Percentiles rank a stretch among this genome's conserved stretches.
phyloP scores from a whole-genome alignment of 1,284 basidiomycete species.

The Porogramme epimiltina region DNA sequence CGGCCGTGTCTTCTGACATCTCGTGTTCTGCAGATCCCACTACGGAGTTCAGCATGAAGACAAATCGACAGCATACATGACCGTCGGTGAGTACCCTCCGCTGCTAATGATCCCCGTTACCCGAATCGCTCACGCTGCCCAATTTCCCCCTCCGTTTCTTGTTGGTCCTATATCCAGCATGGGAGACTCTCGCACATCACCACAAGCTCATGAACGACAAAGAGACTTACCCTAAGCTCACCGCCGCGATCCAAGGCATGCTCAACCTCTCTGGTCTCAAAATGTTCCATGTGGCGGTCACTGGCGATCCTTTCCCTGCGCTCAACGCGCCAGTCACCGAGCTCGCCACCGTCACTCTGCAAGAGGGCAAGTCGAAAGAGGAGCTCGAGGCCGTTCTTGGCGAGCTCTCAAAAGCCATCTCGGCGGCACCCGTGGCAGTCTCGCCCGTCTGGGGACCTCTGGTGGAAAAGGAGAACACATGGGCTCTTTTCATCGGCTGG shows the following conservation, averaged over 20 bases:
- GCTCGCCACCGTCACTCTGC: slow-evolving; percentile 19
- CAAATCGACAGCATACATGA: slow-evolving; percentile 16
- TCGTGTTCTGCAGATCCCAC: slow-evolving; percentile 12
- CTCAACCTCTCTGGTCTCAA: slow-evolving; percentile 3
- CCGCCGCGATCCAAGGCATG: neutral
- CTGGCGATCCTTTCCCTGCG: slow-evolving; percentile 15
- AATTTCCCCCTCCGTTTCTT: neutral
- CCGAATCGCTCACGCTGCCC: neutral
- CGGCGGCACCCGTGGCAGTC: slow-evolving; percentile 8
- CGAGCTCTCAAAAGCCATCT: slow-evolving; percentile 11
- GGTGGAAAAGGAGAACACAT: slow-evolving; percentile 18
- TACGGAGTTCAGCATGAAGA: slow-evolving; percentile 24
- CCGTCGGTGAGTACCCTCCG: slow-evolving; percentile 14
- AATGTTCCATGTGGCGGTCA: slow-evolving; percentile 22
- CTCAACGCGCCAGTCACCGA: slow-evolving; percentile 25
- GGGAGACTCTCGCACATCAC: slow-evolving; percentile 23
- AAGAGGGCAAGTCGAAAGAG: slow-evolving; percentile 18
- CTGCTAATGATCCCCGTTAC: neutral
- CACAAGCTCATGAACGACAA: slow-evolving; percentile 16
- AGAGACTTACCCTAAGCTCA: slow-evolving; percentile 16
- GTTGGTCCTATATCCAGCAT: slow-evolving; percentile 13
- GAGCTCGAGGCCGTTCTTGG: slow-evolving; percentile 12
- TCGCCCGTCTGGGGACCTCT: slow-evolving; percentile 22
- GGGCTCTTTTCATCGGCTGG: slow-evolving; percentile 25
- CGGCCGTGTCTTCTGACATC: neutral